Conservation (phyloP, 1,284 basidiomycete species). For the Malassezia caprae region DNA sequence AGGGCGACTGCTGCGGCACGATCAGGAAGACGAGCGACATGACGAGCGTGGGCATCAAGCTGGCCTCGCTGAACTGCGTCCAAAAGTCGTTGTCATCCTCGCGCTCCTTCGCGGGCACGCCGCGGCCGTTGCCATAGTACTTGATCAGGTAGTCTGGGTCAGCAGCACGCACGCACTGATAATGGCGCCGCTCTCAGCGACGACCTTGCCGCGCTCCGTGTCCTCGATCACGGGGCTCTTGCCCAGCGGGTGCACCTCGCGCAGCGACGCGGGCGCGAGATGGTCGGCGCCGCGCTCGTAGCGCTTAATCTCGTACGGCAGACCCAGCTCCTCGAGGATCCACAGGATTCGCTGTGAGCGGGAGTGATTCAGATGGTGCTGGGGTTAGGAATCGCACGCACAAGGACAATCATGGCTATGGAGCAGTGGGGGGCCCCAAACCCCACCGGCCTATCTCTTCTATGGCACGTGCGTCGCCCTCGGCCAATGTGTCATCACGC, state of each 20-base stretch:
- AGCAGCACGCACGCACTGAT: slow-evolving; percentile 17
- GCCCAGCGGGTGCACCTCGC: slow-evolving; percentile 38
- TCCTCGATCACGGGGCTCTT: slow-evolving; percentile 45
- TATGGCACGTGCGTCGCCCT: slow-evolving; percentile 74
- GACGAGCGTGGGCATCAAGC: slow-evolving; percentile 38
- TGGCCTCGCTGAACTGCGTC: slow-evolving; percentile 42
- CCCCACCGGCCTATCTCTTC: slow-evolving; percentile 60
- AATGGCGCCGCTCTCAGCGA: slow-evolving; percentile 45
- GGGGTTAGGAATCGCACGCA: slow-evolving; percentile 3
- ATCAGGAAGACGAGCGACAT: slow-evolving; percentile 37
- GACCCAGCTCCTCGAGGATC: slow-evolving; percentile 44
- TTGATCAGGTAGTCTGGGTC: slow-evolving; percentile 38
- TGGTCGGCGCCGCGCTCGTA: slow-evolving; percentile 31
- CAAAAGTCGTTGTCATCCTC: slow-evolving; percentile 37
- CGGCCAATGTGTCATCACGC: slow-evolving; percentile 56
- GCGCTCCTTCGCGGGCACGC: slow-evolving; percentile 21
- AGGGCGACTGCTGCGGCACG: slow-evolving; percentile 36
- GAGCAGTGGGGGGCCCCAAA: not conserved
- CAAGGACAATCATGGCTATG: slow-evolving; percentile 27
- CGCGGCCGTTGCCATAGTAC: slow-evolving; percentile 36
- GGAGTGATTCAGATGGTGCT: slow-evolving; percentile 44
- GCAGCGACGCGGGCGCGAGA: slow-evolving; percentile 33
- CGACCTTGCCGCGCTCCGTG: slow-evolving; percentile 25
- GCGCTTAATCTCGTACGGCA: slow-evolving; percentile 40
- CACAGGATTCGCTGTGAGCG: slow-evolving; percentile 46